A percentile compares a stretch with the other conserved stretches of the same genome.
phyloP scores from a whole-genome alignment of 1,284 basidiomycete species.

The Cryptococcus sp. region DNA sequence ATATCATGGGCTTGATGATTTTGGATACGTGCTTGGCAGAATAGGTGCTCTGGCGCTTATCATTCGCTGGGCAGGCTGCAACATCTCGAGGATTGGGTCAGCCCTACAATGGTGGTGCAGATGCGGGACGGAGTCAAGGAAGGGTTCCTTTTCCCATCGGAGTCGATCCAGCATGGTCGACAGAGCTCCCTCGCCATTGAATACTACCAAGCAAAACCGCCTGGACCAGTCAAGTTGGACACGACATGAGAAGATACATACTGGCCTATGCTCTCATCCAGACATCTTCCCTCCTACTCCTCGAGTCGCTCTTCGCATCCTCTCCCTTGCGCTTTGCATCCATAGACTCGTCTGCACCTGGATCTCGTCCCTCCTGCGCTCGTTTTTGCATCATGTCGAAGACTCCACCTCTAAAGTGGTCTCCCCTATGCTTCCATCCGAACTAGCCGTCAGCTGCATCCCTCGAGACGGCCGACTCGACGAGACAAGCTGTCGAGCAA shows the following conservation, averaged over 20 bases:
- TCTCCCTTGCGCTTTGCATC: constrained; percentile 23
- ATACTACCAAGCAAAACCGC: no score
- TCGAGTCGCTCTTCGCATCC: constrained; percentile 15
- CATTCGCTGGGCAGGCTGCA: no score
- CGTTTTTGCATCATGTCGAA: constrained; percentile 28
- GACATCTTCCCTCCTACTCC: constrained; percentile 22
- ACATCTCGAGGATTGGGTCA: no score
- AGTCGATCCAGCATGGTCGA: no score
- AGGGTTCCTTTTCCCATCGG: no score
- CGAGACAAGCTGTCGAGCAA: background rate
- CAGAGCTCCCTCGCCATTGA: no score
- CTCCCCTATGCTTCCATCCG: constrained; percentile 40
- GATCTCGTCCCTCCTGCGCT: constrained; percentile 30
- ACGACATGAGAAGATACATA: no score
- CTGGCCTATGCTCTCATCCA: constrained; percentile 26
- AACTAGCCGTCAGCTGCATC: constrained; percentile 24
- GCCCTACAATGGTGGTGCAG: no score
- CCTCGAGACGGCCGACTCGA: background rate
- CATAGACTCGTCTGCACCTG: constrained; percentile 30
- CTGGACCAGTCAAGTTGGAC: no score
- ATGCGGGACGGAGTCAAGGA: no score
- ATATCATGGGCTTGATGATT: background rate
- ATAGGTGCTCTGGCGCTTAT: no score
- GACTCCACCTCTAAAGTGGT: constrained; percentile 32
- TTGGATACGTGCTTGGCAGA: background rate